Base-by-base conservation (phyloP, 495 filamentous ascomycete species). In the Podospora pseudopauciseta region DNA sequence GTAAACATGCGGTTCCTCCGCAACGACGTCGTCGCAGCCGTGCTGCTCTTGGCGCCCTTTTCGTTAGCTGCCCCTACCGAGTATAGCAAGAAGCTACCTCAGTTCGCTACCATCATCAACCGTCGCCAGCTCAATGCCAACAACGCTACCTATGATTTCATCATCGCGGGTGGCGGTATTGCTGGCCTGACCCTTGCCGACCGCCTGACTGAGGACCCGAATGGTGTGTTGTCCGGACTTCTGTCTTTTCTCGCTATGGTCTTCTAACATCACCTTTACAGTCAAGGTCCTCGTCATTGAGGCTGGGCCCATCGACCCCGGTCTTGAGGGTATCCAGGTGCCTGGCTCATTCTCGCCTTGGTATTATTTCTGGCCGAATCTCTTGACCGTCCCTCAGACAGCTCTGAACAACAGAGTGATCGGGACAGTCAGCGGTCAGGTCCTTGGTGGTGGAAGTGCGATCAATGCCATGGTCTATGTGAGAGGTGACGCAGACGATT, bases 131-230 rank as follows among this genome's bases (percentile, higher is more conserved):
- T 70, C 5, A 32, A 32, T 11, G 39, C 39, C 6, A 49, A 49
- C 9, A 49, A 49, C 13, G 68, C 60, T 16, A 75, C 72, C 68
- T 85, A 84, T 54, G 82, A 84, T 60, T 85, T 84, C 71, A 75
- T 86, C 57, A 76, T 85, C 60, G 76, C 82, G 5, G 82, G 84
- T 16, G 82, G 81, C 26, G 85, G 84, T 1, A 80, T 81, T 18
- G 77, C 79, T 44, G 83, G 83, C 4, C 72, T 86, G 19, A 81
- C 79, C 2, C 71, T 86, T 28, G 85, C 84, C 2, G 78, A 80
- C 58, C 74, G 82, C 23, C 72, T 86, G 27, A 83, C 80, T 6
- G 79, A 85, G 77, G 80, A 69, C 69, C 78, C 71, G 67, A 79
- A 64, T 75, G 81, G 72, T 76, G 80, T 11, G 56, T 49, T 58